Conservation (phyloP, 2,329 filamentous ascomycete genomes). For the Neofusicoccum ribis region DNA sequence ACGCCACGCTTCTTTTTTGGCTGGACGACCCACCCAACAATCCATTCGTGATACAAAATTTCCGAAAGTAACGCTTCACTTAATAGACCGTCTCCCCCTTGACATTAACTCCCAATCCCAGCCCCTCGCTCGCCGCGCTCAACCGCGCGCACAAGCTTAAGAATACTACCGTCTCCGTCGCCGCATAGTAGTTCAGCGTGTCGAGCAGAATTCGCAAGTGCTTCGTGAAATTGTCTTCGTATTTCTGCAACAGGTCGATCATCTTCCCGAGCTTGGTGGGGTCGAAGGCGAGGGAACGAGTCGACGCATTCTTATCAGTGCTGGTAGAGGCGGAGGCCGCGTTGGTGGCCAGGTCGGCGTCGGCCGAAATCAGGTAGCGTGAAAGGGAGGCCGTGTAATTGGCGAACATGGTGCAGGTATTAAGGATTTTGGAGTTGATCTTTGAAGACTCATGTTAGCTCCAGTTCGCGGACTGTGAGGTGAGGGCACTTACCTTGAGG, state of each 20-base stretch:
- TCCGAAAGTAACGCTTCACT: neutral
- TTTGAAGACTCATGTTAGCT: slow-evolving; percentile 40
- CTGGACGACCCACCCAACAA: neutral
- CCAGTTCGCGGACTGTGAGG: slow-evolving; percentile 8
- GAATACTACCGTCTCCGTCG: slow-evolving; percentile 93
- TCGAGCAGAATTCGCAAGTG: slow-evolving; percentile 94
- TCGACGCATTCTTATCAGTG: slow-evolving; percentile 23
- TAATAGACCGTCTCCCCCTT: slow-evolving; percentile 9
- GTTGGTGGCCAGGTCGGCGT: slow-evolving; percentile 46
- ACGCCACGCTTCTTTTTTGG: neutral
- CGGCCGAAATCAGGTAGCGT: slow-evolving; percentile 78
- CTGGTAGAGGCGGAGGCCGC: slow-evolving; percentile 22
- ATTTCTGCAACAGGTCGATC: slow-evolving; percentile 84
- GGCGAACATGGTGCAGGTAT: slow-evolving; percentile 92
- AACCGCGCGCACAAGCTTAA: slow-evolving; percentile 81
- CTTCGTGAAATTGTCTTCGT: slow-evolving; percentile 88
- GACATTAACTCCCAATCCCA: slow-evolving; percentile 14
- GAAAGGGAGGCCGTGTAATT: slow-evolving; percentile 85
- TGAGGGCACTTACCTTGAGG: slow-evolving; percentile 65
- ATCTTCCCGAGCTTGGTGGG: slow-evolving; percentile 69
- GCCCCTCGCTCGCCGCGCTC: slow-evolving; percentile 61
- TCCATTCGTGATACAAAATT: neutral
- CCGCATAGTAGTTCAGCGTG: slow-evolving; percentile 93
- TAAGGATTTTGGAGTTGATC: slow-evolving; percentile 97
- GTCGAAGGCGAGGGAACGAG: slow-evolving; percentile 46